Evolutionary conservation across 305 asterid species (phyloP), one percentile per base, ranked within the genome.

Genomic region (Caryopteris hybrid): DNA sequence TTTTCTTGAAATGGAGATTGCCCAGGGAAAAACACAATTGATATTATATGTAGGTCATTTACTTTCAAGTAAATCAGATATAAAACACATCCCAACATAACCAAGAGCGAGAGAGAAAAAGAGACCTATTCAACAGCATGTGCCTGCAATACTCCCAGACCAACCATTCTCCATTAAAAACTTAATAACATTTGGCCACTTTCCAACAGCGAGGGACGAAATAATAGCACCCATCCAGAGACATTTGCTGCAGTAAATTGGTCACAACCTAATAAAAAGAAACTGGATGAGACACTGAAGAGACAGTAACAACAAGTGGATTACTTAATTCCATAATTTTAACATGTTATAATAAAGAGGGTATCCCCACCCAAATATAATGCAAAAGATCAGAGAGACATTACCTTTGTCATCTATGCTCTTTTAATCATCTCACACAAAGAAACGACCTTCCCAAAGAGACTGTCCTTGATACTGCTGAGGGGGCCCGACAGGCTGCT

Each of bases 391-490:
- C 46, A 60, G 14, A 16, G 4, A 46, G 65, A 66, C 36, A 69
- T 14, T 74, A 70, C 79, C 74, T 79, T 63, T 79, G 81, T 84
- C 94, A 80, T 83, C 79, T 63, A 85, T 56, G 67, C 61, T 69
- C 72, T 73, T 54, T 75, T 68, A 72, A 76, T 79, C 81, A 78
- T 71, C 84, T 92, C 97, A 88, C 98, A 88, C 97, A 71, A 81
- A 80, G 88, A 84, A 90, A 74, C 76, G 92, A 60, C 87, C 86
- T 38, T 88, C 97, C 96, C 95, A 85, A 75, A 81, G 81, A 61
- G 96, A 78, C 73, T 86, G 95, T 54, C 92, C 96, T 64, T 84
- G 90, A 83, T 85, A 75, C 83, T 84, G 96, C 81, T 81, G 96
- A 25, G 81, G 88, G 45, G 89, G 68, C 23, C 43, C 81, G 13